Percentiles rank a stretch among this genome's conserved stretches.
Evolutionary conservation across 192 early-diverging fungal genomes (phyloP).

Genomic region (Entophlyctis luteolus): DNA sequence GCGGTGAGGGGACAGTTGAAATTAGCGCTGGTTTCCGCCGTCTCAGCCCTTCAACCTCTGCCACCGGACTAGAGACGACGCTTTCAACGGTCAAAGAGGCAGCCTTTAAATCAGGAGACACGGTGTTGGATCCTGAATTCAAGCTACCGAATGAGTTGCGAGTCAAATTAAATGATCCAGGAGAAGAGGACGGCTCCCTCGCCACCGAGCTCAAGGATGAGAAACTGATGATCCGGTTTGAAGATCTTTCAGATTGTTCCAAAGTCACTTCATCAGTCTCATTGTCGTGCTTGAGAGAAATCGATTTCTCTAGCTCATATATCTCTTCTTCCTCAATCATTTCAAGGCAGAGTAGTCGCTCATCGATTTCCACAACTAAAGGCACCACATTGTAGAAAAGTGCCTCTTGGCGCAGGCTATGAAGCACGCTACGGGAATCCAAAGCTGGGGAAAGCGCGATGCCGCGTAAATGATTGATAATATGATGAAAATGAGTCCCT

Average conservation of each 20-base stretch:
- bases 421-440: background rate
- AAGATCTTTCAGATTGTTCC: too few species aligned
- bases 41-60: background rate
- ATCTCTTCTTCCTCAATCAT: conserved; percentile 24
- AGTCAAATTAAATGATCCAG: too few species aligned
- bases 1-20: too few species aligned
- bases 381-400: conserved; percentile 28
- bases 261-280: too few species aligned
- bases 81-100: background rate
- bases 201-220: too few species aligned
- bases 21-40: too few species aligned
- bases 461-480: conserved; percentile 50
- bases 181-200: too few species aligned
- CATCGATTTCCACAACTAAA: conserved; percentile 29
- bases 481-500: conserved; percentile 43
- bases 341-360: conserved; percentile 23
- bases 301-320: background rate
- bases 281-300: too few species aligned
- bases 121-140: too few species aligned
- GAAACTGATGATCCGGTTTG: too few species aligned
- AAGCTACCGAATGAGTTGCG: too few species aligned
- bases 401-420: conserved; percentile 17
- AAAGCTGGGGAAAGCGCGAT: conserved; percentile 22
- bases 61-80: background rate
- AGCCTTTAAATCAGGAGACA: background rate